phyloP scores from a whole-genome alignment of 208 protist genomes.

The Acanthamoeba rhysodes region DNA sequence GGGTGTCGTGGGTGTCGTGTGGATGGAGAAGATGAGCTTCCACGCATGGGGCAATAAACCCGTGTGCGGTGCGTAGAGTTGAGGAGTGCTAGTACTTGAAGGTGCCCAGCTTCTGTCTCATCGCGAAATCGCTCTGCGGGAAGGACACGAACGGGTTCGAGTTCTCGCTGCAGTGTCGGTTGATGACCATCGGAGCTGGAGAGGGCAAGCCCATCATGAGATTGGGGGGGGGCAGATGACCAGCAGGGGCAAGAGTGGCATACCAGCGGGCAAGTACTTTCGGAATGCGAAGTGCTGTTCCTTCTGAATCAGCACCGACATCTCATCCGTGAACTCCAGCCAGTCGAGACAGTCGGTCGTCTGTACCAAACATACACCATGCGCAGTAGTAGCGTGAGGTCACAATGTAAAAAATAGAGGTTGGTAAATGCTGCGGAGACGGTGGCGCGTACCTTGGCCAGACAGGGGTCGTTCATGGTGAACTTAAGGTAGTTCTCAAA shows the following conservation, averaged over 20 bases:
- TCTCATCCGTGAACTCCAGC: slow-evolving; percentile 41
- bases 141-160: slow-evolving; percentile 32
- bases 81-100: not conserved
- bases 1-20: not conserved
- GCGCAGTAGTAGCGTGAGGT: not conserved
- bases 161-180: slow-evolving; percentile 49
- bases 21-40: not conserved
- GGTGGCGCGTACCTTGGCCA: slow-evolving; percentile 7
- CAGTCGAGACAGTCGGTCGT: slow-evolving; percentile 28
- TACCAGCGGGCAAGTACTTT: slow-evolving; percentile 36
- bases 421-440: too few species aligned
- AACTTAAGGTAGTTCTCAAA: slow-evolving; percentile 73
- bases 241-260: too few species aligned
- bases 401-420: not conserved
- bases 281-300: slow-evolving; percentile 55
- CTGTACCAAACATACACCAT: not conserved
- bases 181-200: slow-evolving; percentile 43
- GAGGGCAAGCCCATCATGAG: not conserved
- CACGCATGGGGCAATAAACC: too few species aligned
- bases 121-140: slow-evolving; percentile 10
- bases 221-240: not conserved
- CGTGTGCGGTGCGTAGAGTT: not conserved
- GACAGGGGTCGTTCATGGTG: slow-evolving; percentile 46
- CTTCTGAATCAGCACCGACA: slow-evolving; percentile 18
- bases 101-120: not conserved